Base-by-base conservation (phyloP, 2,329 filamentous ascomycete genomes). In the Drechslerella coelobrocha region DNA sequence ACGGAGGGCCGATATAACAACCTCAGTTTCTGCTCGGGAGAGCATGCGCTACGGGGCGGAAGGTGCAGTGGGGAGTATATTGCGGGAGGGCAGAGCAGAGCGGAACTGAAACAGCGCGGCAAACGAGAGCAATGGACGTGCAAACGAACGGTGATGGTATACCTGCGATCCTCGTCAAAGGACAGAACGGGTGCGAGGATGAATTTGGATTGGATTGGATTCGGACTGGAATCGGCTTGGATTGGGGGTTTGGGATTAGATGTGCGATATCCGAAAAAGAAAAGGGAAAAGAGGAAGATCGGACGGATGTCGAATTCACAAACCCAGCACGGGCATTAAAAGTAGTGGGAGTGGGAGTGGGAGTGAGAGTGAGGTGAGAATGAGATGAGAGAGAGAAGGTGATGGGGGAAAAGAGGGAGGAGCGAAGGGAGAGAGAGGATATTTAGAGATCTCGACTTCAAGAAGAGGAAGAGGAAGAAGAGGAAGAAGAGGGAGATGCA, bases 201-300 rank as follows among this genome's bases (percentile, higher is more conserved):
- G 34, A 39, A 14, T 39, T 10, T 14, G 12, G 34, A n/a, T 14
- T 39, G 4, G 34, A 14, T 14, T 5, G 34, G 12, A 14, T 39
- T 10, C 19, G 9, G 19, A 17, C 4, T 23, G 41, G 2, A 19
- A 45, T 45, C n/a, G n/a, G 41, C 4, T 9, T 21, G 19, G 41
- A 45, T 45, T 5, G 41, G 19, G 41, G n/a, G n/a, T n/a, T n/a
- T n/a, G 9, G 2, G 23, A 27, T 7, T 29, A 4, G 47, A 17
- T 51, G 47, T n/a, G n/a, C n/a, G 47, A 51, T 10, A 24, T 26
- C 5, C 7, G 47, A 51, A 51, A 17, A 51, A 51, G 27, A 51
- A 51, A 51, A 51, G 47, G n/a, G 14, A 51, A 2, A 51, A 23
- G 23, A n/a, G 27, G 47, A 29, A 51, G 24, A 29, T 27, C 24